Base-by-base conservation (phyloP, 441 rosid species). In the Erysimum cheiri region DNA sequence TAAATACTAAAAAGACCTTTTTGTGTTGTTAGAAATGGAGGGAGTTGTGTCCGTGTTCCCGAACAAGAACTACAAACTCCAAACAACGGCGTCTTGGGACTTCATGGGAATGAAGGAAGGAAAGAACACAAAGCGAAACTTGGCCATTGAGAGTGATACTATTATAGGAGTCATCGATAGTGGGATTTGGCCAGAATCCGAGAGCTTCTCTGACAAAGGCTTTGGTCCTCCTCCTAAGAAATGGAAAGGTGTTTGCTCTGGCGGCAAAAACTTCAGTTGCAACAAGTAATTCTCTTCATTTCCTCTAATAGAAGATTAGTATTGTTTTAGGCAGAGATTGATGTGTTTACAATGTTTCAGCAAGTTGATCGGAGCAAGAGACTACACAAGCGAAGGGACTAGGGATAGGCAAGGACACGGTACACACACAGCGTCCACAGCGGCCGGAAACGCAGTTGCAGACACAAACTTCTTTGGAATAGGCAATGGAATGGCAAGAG, bases 141-240 rank as follows among this genome's bases (percentile, higher is more conserved):
- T n/a, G 10, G 40, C 22, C 9, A 11, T 40, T 8, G 79, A 75
- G 33, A 63, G 70, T 49, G 70, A 80, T 26, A 74, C 77, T 3
- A 61, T 85, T 8, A 24, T 85, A 14, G 88, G 88, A 11, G 70
- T 84, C 64, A 53, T 88, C 6, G 90, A 88, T 80, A 69, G 75
- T 6, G 88, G 85, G n/a, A 80, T 86, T 11, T 84, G 82, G 89
- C 93, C 86, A 0, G 91, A 88, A 63, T 75, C 86, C 6, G 71
- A 61, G 17, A 84, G 88, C 66, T 84, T 88, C 39, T 64, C 47
- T 17, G 83, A 68, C 22, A 15, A 52, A 62, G 84, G 80, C 14
- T 81, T 77, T 59, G 79, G 80, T 70, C 81, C 86, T 19, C 84
- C 84, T 68, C 93, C 93, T 0, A 31, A 71, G 13, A 84, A 84